Percentiles rank a stretch among this genome's conserved stretches.
Evolutionary conservation across 2,329 filamentous ascomycete species (phyloP).

Genomic region (Colletotrichum cuscutae): DNA sequence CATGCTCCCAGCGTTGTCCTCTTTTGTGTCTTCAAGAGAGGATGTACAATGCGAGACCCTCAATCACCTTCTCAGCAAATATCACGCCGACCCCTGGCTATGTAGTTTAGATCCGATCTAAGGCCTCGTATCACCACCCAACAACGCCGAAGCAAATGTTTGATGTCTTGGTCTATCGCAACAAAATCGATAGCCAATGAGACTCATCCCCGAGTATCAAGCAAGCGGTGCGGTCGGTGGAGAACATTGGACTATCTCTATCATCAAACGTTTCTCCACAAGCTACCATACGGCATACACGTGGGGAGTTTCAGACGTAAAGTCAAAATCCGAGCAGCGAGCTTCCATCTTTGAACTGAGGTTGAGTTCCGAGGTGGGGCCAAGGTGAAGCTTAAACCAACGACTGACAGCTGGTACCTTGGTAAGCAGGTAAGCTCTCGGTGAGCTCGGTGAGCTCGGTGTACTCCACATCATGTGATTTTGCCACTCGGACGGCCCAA

Average conservation of each 20-base stretch:
- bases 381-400: conserved; percentile 23
- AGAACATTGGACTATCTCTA: too few relatives aligned
- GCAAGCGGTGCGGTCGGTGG: not conserved
- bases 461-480: conserved; percentile 33
- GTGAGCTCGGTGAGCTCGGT: conserved; percentile 19
- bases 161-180: not conserved
- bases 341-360: not conserved
- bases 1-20: not conserved
- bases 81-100: not conserved
- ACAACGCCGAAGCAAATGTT: not conserved
- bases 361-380: conserved; percentile 24
- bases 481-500: conserved; percentile 20
- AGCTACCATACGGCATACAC: not conserved
- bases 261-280: not conserved
- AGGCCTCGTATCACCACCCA: not conserved
- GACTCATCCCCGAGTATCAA: not conserved
- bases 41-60: not conserved
- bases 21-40: not conserved
- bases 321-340: conserved; percentile 4
- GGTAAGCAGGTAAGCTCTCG: not conserved
- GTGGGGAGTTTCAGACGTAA: conserved; percentile 6
- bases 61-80: not conserved
- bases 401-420: conserved; percentile 9
- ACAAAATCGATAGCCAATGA: too few relatives aligned
- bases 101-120: too few relatives aligned